Evolutionary conservation across 2,329 filamentous ascomycete species (phyloP).

Genomic region (Mycosphaerella arachidis): DNA sequence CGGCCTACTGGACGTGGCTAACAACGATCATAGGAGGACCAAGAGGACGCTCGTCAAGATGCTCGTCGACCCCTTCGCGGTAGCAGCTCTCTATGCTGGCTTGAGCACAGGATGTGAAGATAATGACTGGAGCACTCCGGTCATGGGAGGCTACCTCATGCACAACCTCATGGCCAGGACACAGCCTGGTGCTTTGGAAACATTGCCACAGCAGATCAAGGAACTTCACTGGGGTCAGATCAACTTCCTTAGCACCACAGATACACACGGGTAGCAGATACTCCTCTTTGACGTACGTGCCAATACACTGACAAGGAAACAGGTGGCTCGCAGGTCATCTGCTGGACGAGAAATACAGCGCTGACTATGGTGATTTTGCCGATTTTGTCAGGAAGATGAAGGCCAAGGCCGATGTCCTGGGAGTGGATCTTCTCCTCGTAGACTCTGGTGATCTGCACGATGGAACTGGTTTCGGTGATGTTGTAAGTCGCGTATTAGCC

Average conservation of each 20-base stretch:
- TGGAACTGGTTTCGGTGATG: slow-evolving; percentile 59
- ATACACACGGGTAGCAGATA: slow-evolving; percentile 48
- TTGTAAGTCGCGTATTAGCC: slow-evolving; percentile 18
- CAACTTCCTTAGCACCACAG: slow-evolving; percentile 45
- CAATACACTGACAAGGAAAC: too few species aligned
- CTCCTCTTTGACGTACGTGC: too few species aligned
- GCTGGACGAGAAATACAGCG: slow-evolving; percentile 60
- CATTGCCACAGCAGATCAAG: slow-evolving; percentile 21
- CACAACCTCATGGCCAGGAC: slow-evolving; percentile 16
- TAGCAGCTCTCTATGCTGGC: slow-evolving; percentile 9
- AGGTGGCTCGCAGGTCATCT: slow-evolving; percentile 47
- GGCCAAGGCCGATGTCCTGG: slow-evolving; percentile 51
- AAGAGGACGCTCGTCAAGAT: slow-evolving; percentile 4
- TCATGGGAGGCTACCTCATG: slow-evolving; percentile 16
- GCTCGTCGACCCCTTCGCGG: slow-evolving; percentile 7
- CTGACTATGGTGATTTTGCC: slow-evolving; percentile 63
- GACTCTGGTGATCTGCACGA: slow-evolving; percentile 66
- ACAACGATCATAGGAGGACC: background rate
- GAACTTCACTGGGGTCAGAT: slow-evolving; percentile 22
- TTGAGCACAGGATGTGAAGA: slow-evolving; percentile 16
- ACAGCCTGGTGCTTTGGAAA: slow-evolving; percentile 16
- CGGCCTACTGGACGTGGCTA: background rate
- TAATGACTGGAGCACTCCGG: slow-evolving; percentile 19
- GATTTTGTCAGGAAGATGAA: slow-evolving; percentile 59
- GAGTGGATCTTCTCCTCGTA: slow-evolving; percentile 57